phyloP scores from a whole-genome alignment of 345 rosid species.

The Brassica rapa region DNA sequence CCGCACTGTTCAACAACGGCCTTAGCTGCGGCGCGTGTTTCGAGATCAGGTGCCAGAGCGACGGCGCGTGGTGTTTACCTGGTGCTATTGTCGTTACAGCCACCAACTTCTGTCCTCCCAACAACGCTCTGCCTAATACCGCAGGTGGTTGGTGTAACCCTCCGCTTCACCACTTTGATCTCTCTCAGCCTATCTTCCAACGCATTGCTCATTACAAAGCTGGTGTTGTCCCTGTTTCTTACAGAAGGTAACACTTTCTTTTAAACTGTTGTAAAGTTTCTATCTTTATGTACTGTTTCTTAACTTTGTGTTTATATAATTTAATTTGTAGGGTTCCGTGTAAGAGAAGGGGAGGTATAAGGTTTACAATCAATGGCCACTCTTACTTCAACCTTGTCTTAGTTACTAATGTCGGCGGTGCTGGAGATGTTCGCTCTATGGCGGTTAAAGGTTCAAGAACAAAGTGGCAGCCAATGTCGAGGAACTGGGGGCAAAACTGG shows the following conservation, averaged over 20 bases:
- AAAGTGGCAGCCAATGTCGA: constrained; percentile 55
- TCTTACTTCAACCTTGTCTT: constrained; percentile 62
- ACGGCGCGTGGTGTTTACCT: constrained; percentile 58
- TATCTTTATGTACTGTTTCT: not conserved
- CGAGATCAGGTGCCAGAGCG: constrained; percentile 55
- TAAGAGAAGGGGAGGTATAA: constrained; percentile 53
- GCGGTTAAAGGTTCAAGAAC: constrained; percentile 58
- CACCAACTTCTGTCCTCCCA: constrained; percentile 69
- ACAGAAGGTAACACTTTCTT: constrained; percentile 45
- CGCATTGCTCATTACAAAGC: constrained; percentile 60
- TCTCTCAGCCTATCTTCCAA: constrained; percentile 63
- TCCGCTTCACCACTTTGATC: constrained; percentile 64
- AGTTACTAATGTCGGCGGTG: constrained; percentile 58
- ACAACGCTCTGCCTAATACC: constrained; percentile 52
- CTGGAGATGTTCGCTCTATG: constrained; percentile 30
- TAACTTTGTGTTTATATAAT: too few species aligned
- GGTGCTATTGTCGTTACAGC: constrained; percentile 58
- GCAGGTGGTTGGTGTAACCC: constrained; percentile 70
- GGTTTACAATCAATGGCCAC: constrained; percentile 61
- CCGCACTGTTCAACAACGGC: constrained; percentile 62
- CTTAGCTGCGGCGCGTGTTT: constrained; percentile 68
- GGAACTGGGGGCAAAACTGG: constrained; percentile 74
- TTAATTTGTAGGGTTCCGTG: constrained; percentile 53
- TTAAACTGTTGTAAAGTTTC: not conserved
- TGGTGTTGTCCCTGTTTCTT: constrained; percentile 65